These are phyloP conservation scores for Aureobasidium vineae DNA, from an alignment of 2,329 filamentous ascomycete genomes.

Conservation along the genomic window DNA sequence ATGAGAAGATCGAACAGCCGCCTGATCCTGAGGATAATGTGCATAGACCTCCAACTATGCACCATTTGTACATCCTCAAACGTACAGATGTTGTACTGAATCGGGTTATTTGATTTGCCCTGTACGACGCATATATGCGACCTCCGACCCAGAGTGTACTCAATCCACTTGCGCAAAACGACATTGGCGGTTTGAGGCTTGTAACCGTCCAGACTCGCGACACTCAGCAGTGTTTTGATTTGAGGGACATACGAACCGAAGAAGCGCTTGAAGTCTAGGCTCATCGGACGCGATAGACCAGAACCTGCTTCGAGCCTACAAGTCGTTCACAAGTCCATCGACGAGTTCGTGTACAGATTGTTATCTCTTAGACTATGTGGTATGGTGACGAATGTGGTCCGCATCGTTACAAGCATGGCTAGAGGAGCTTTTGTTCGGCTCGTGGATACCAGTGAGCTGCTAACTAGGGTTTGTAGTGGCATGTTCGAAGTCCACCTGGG, in stretches of 20 bases:
- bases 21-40: not conserved
- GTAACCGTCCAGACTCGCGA: not conserved
- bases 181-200: too few species aligned
- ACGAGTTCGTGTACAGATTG: not conserved
- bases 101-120: too few species aligned
- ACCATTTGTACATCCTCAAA: constrained; percentile 5
- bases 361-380: not conserved
- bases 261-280: not conserved
- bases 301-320: not conserved
- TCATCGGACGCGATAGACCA: not conserved
- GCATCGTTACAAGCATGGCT: not conserved
- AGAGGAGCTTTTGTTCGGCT: not conserved
- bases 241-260: too few species aligned
- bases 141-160: too few species aligned
- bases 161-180: too few species aligned
- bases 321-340: not conserved
- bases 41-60: not conserved
- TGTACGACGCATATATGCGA: too few species aligned
- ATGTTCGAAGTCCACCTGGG: not conserved
- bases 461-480: too few species aligned
- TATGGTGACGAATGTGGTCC: not conserved
- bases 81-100: not conserved
- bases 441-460: not conserved
- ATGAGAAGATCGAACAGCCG: constrained; percentile 12
- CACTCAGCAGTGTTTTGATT: not conserved